Evolutionary conservation across 345 rosid genomes (phyloP).

Genomic region (Gossypium stocksii): DNA sequence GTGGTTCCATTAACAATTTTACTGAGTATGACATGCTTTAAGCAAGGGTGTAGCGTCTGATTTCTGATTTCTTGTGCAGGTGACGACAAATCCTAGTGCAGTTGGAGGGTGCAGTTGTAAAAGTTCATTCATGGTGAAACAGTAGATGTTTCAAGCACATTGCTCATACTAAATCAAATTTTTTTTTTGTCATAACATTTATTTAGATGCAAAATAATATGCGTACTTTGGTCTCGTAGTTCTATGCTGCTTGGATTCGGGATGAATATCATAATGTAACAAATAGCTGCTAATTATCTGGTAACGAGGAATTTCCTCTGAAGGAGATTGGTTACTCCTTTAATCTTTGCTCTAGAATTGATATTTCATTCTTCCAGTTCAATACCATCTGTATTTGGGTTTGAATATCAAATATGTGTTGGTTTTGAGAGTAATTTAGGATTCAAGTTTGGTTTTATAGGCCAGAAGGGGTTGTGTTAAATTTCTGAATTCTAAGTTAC

Average conservation of each 20-base stretch:
- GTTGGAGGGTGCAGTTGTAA: constrained; percentile 98
- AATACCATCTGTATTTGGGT: too few relatives aligned
- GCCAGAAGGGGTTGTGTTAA: too few relatives aligned
- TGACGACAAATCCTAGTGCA: constrained; percentile 82
- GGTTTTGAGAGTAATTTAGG: too few relatives aligned
- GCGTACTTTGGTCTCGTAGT: neutral
- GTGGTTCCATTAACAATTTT: neutral
- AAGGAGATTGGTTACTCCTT: neutral
- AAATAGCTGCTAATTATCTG: neutral
- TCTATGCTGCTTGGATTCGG: neutral
- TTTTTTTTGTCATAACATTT: neutral
- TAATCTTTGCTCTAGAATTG: neutral
- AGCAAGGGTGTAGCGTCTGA: neutral
- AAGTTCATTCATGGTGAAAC: constrained; percentile 96
- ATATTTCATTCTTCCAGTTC: neutral
- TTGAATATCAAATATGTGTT: too few relatives aligned
- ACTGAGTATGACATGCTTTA: neutral
- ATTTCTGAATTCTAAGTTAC: too few relatives aligned
- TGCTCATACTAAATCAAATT: neutral
- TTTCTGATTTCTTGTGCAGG: constrained; percentile 40
- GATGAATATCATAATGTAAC: neutral
- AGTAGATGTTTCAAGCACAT: constrained; percentile 20
- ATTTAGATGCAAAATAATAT: neutral
- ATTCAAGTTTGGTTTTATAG: too few relatives aligned
- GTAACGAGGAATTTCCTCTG: constrained; percentile 28